Base-by-base conservation (phyloP, 495 filamentous ascomycete genomes). In the Hypoxylon rickii region DNA sequence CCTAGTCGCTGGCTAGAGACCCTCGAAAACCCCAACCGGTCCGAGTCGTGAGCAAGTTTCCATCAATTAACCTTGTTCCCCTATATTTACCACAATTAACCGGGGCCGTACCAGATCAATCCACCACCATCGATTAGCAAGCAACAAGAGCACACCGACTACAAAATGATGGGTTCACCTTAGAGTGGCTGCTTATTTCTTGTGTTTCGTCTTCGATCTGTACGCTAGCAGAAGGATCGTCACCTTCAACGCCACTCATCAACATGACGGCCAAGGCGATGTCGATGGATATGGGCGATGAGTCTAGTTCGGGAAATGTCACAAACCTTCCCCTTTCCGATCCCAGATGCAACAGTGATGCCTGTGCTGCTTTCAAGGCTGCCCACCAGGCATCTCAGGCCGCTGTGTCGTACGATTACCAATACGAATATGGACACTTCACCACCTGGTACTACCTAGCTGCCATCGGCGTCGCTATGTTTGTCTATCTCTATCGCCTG, bases 401-500 rank as follows among this genome's bases (percentile, higher is more conserved):
- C 1, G 33, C 50, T 10, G 62, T 73, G 3, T 64, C 65, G 3
- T 73, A 61, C 33, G 46, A 51, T 13, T 48, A 50, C 8, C 72
- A 73, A 38, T 73, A 56, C 24, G 36, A 60, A 3, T 76, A 76
- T 40, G 73, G 69, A 0, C 60, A 71, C 21, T 76, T 49, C 22
- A 56, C 60, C 0, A 59, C 65, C 7, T 76, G 65, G 65, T 70
- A 65, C 33, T 76, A 70, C 43, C 37, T 66, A 2, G 60, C 55
- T 2, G 44, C 67, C 20, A 49, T 74, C 16, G 64, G 58, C 39
- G 24, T 74, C 31, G 63, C 68, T 24, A 55, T 62, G 49, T n/a
- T 69, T 2, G 44, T 55, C 26, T 65, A 69, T 43, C 13, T 37
- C 40, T 45, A 55, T 15, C 45, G 51, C 12, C 22, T 51, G 29